Base-by-base conservation (phyloP, 805 yeast genomes). In the Pichia cabralensis region DNA sequence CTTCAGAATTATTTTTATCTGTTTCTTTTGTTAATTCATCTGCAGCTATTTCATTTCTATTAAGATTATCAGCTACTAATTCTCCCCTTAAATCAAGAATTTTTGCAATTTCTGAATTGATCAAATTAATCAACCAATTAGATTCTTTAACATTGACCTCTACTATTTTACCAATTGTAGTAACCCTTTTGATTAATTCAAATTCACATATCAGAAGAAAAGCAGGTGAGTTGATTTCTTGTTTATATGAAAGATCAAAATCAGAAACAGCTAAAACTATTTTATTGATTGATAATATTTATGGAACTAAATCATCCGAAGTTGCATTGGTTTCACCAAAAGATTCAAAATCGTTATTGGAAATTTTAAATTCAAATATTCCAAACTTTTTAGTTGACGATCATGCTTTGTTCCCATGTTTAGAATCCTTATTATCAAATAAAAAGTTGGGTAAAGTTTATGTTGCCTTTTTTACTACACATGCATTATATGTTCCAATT, bases 401-500 rank as follows among this genome's bases (percentile, higher is more conserved):
- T 22, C 53, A 60, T 18, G 74, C 71, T 46, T 53, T 74, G 39
- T 52, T 64, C 35, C 39, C 57, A 42, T 43, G 47, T 20, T 54
- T 67, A 36, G 54, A 36, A 33, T 40, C 43, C 9, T 32, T 61
- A 20, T 47, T 69, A 4, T 61, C 64, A 18, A 76, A 77, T 50
- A 71, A 68, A 46, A 74, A 70, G 39, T 50, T 69, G 28, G 79
- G 78, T 12, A 68, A 71, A 37, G 58, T 79, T 6, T 63, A 70
- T 29, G 54, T 77, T 35, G 70, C 86, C 0, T 81, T 77, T 44
- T 64, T 84, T 47, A 72, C 80, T 14, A 74, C 79, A 36, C 92
- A 85, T 54, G 80, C 83, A 48, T 52, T 62, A 25, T 45, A 60
- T 8, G 59, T 67, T 17, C 56, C 71, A 8, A 43, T 76, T 17